phyloP scores from a whole-genome alignment of 306 rosid genomes.

The Comarum palustre region DNA sequence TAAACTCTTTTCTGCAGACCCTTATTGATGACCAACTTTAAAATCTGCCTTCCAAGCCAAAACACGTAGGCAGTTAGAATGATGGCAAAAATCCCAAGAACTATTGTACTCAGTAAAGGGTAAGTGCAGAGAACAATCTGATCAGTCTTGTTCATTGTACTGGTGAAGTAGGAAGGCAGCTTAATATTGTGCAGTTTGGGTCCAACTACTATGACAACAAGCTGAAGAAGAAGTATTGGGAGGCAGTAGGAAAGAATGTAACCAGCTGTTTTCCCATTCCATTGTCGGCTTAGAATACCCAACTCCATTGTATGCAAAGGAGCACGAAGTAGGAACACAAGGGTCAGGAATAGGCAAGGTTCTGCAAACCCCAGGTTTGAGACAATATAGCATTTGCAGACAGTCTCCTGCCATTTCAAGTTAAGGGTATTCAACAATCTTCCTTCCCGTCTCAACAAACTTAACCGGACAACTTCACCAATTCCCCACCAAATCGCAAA shows the following conservation, averaged over 20 bases:
- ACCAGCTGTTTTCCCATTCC: conserved; percentile 79
- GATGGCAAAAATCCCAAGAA: conserved; percentile 74
- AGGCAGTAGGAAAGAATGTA: conserved; percentile 72
- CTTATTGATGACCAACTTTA: conserved; percentile 90
- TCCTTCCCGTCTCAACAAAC: conserved; percentile 55
- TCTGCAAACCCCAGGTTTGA: conserved; percentile 97
- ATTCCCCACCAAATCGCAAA: conserved; percentile 93
- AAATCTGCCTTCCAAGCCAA: conserved; percentile 95
- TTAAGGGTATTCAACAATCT: conserved; percentile 36
- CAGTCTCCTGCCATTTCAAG: conserved; percentile 76
- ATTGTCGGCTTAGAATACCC: conserved; percentile 68
- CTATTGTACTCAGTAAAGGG: conserved; percentile 79
- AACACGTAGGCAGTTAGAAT: conserved; percentile 79
- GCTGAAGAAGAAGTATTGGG: conserved; percentile 82
- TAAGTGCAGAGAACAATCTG: conserved; percentile 77
- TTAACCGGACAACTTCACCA: conserved; percentile 77
- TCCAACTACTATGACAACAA: conserved; percentile 63
- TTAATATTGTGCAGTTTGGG: conserved; percentile 50
- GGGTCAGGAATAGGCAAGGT: conserved; percentile 93
- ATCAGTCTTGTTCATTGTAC: conserved; percentile 32
- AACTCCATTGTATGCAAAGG: conserved; percentile 74
- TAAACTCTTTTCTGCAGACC: conserved; percentile 95
- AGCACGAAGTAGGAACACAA: conserved; percentile 87
- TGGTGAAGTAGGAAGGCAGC: conserved; percentile 66
- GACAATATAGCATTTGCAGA: conserved; percentile 90